A percentile compares a stretch with the other conserved stretches of the same genome.
phyloP scores from a whole-genome alignment of 2,329 filamentous ascomycete genomes.

The Cladophialophora psammophila region DNA sequence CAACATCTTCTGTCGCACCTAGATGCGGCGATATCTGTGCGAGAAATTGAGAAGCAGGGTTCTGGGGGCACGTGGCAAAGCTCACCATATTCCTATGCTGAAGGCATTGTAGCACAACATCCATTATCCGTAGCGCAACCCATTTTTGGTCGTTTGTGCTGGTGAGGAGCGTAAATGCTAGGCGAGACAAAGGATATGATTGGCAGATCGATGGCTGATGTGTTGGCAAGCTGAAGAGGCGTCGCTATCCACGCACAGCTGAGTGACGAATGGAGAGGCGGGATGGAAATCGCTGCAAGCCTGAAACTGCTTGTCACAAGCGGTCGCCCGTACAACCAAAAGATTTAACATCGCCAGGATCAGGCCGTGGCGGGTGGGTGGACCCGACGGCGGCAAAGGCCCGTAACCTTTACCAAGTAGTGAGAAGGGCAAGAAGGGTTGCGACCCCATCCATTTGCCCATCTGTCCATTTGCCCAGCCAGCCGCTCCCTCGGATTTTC shows the following conservation, averaged over 20 bases:
- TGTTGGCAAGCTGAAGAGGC: constrained; percentile 31
- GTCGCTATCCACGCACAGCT: constrained; percentile 6
- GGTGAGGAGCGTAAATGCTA: constrained; percentile 3
- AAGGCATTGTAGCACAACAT: neutral
- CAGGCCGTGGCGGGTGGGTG: constrained; percentile 12
- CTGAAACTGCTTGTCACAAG: constrained; percentile 30
- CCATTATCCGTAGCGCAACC: neutral
- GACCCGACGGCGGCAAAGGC: constrained; percentile 32
- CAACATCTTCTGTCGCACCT: neutral
- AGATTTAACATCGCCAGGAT: constrained; percentile 1
- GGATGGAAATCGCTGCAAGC: constrained; percentile 10
- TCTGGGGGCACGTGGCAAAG: constrained; percentile 6
- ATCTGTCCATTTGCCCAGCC: constrained; percentile 36
- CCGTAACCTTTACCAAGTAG: constrained; percentile 24
- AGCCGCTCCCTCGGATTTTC: constrained; percentile 24
- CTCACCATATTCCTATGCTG: neutral
- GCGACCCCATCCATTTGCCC: constrained; percentile 20
- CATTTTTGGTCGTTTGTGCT: neutral
- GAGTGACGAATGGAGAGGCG: constrained; percentile 19
- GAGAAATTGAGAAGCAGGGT: neutral
- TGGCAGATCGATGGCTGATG: constrained; percentile 25
- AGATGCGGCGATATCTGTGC: neutral
- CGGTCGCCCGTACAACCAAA: constrained; percentile 24
- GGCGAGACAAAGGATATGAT: constrained; percentile 11
- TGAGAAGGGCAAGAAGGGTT: neutral